A percentile compares a stretch with the other conserved stretches of the same genome.
Conservation (phyloP, 345 rosid species). For the Populus deltoides region DNA sequence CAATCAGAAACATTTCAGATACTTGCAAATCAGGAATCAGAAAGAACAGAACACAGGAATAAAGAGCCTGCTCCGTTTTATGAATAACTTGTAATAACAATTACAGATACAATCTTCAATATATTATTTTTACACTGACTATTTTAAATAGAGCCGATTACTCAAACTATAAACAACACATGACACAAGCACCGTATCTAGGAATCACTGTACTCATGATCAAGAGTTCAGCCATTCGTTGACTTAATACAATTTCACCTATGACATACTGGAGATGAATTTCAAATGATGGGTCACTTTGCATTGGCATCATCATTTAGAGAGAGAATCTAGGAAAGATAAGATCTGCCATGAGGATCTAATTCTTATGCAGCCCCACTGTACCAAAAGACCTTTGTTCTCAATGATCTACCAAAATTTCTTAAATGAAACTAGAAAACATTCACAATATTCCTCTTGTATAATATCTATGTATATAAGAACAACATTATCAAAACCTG, state of each 20-base stretch:
- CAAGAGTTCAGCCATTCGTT: neutral
- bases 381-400: neutral
- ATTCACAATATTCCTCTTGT: neutral
- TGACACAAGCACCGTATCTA: neutral
- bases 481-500: neutral
- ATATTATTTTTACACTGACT: neutral
- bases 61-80: neutral
- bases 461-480: neutral
- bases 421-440: neutral
- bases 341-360: conserved; percentile 3
- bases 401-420: neutral
- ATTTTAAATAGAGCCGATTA: neutral
- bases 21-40: conserved; percentile 9
- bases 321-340: neutral
- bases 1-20: neutral
- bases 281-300: neutral
- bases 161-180: neutral
- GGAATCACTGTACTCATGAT: neutral
- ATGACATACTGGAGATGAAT: neutral
- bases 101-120: neutral
- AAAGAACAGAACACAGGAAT: neutral
- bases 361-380: neutral
- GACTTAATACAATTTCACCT: neutral
- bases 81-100: neutral
- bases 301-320: neutral